These are phyloP conservation scores for Groenewaldozyma auringiensis DNA, from an alignment of 1,139 yeast genomes.

Conservation along the genomic window DNA sequence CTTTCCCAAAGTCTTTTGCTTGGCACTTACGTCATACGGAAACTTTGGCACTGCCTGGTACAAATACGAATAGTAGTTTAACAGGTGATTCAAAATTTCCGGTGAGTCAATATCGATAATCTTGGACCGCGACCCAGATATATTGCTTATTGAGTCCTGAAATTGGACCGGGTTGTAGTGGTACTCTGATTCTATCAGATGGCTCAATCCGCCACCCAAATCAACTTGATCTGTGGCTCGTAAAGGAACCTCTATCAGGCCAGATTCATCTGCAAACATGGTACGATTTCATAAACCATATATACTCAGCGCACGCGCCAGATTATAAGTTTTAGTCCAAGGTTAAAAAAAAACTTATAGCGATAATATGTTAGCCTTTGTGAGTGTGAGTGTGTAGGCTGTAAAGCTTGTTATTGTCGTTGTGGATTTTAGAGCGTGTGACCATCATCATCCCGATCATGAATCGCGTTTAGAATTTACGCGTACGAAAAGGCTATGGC, in stretches of 20 bases:
- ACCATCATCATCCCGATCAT: too few species aligned
- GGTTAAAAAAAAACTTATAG: too few species aligned
- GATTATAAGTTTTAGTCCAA: too few species aligned
- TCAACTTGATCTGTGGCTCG: background rate
- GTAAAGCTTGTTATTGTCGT: too few species aligned
- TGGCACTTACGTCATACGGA: constrained; percentile 34
- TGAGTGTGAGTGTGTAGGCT: too few species aligned
- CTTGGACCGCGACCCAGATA: background rate
- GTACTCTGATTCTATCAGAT: background rate
- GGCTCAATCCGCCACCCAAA: background rate
- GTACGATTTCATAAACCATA: too few species aligned
- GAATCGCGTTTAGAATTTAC: too few species aligned
- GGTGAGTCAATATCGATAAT: background rate
- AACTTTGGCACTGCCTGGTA: constrained; percentile 34
- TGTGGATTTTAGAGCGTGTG: too few species aligned
- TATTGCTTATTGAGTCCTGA: background rate
- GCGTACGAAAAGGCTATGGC: too few species aligned
- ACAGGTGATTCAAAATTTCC: constrained; percentile 2
- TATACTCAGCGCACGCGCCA: too few species aligned
- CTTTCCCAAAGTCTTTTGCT: background rate
- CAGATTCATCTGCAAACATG: too few species aligned
- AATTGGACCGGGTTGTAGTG: background rate
- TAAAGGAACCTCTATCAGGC: background rate
- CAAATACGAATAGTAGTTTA: constrained; percentile 32
- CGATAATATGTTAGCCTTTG: too few species aligned